Evolutionary conservation across 2,329 filamentous ascomycete genomes (phyloP), one percentile per base, ranked within the genome.

Genomic region (Hymenoscyphus fructigenus): DNA sequence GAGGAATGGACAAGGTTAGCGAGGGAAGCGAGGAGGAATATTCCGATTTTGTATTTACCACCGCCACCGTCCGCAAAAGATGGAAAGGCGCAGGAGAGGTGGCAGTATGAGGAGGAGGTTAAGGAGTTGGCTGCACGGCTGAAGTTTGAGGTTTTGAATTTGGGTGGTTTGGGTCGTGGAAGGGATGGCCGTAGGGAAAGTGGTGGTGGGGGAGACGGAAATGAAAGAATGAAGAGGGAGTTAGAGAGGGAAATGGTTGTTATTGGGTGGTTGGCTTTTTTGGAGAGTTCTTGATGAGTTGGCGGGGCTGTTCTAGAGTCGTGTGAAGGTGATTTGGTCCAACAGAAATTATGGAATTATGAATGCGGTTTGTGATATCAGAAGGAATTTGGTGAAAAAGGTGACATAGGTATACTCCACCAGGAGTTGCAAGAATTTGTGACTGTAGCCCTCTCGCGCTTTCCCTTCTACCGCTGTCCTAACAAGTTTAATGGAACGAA

Each of bases 81-180:
- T 20, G 44, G 20, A 6, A 66, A 63, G 2, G 59, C 55, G 2
- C 63, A 53, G 20, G 68, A 69, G 38, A 44, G 60, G 20, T 80
- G 78, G 78, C 74, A 78, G 55, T 81, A 78, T 65, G 58, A 75
- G 6, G 65, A 76, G 7, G 73, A 77, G 59, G 75, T 79, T 41
- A 68, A 20, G 61, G 38, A 64, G 68, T 53, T 76, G 28, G 78
- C 79, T 1, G 72, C 67, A 23, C 68, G 71, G 6, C 75, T 74
- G 64, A 75, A 76, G 23, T 72, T 80, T 63, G 80, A 81, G 59
- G 70, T 77, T 20, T 67, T 82, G 60, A 75, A 75, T 10, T 75
- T 81, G 75, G 81, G 77, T 68, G 81, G 81, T 70, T 70, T 78
- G 60, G 81, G 79, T 0, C 78, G 77, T 14, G 71, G 69, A 12